Evolutionary conservation across 371 early-diverging fungal species (phyloP), one percentile per base, ranked within the genome.

Genomic region (Mortierella sp.): DNA sequence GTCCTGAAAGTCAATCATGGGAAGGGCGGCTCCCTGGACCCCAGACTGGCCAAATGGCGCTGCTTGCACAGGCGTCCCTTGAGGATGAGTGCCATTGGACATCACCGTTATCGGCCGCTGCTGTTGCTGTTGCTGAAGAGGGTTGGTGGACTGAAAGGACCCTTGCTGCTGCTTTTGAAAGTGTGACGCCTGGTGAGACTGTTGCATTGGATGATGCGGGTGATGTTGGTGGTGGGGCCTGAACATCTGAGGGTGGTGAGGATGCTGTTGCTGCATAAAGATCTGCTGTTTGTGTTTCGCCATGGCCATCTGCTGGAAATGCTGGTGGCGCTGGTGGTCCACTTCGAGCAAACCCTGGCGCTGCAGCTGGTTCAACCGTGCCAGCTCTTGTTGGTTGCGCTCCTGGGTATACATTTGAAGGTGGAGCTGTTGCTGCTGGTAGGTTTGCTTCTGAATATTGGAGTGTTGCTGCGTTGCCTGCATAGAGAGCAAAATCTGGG

Each of bases 351-450:
- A 71, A 1, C 77, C 73, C 43, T 77, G 82, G n/a, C 82, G 74
- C 39, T 67, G 77, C 14, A 76, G 70, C 14, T 66, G 66, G 24
- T 52, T 61, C 39, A 73, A 64, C 26, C 44, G 66, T 2, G 71
- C 71, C 45, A 81, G 64, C 64, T 81, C 77, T 31, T 73, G 81
- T 47, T 80, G 81, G 34, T 47, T 68, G 13, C 52, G 82, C 71
- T 81, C 82, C 40, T 81, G 82, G 63, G 70, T 74, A 70, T 73
- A 77, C 74, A 81, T 74, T 64, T 81, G 77, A 34, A 80, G 66
- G 39, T 81, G 70, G 48, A 76, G 77, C 71, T 76, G 68, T 22
- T 77, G 82, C 34, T 81, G 82, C 63, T 77, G 58, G 37, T 81
- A 74, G 5, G 73, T 64, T 29, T 77, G 77, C 26, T 74, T 71